Evolutionary conservation across 23 red algal genomes (phyloP).

Genomic region (Gracilaria gracilis): DNA sequence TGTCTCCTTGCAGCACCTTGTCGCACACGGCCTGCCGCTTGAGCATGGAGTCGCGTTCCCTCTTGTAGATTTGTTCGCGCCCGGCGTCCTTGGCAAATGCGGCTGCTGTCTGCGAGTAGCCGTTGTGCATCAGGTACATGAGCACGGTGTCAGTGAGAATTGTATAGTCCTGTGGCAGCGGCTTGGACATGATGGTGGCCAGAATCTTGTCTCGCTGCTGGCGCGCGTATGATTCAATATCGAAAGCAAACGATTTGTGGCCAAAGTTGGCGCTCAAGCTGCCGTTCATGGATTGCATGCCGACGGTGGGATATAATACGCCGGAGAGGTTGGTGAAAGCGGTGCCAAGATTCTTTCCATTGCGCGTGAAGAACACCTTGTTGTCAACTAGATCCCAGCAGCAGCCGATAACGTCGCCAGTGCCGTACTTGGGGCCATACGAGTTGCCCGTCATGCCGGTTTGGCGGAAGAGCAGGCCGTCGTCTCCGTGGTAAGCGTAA

Average conservation of each 20-base stretch:
- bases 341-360: slow-evolving; percentile 79
- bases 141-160: slow-evolving; percentile 70
- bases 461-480: slow-evolving; percentile 93
- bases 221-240: slow-evolving; percentile 79
- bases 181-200: slow-evolving; percentile 19
- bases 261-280: slow-evolving; percentile 94
- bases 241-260: slow-evolving; percentile 78
- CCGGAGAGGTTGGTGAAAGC: slow-evolving; percentile 85
- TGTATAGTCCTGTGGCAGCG: slow-evolving; percentile 52
- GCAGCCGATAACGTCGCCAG: slow-evolving; percentile 91
- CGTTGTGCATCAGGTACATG: slow-evolving; percentile 89
- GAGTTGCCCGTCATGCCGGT: slow-evolving; percentile 73
- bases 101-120: slow-evolving; percentile 79
- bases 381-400: slow-evolving; percentile 92
- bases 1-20: slow-evolving; percentile 63
- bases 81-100: slow-evolving; percentile 83
- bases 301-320: slow-evolving; percentile 85
- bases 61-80: slow-evolving; percentile 55
- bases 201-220: slow-evolving; percentile 68
- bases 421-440: slow-evolving; percentile 95
- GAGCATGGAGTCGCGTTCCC: slow-evolving; percentile 54
- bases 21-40: slow-evolving; percentile 62
- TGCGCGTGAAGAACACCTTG: slow-evolving; percentile 94
- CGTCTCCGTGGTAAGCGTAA: slow-evolving; percentile 95
- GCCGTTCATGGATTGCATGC: slow-evolving; percentile 88